Evolutionary conservation across 768 basidiomycete species (phyloP), one percentile per base, ranked within the genome.

Genomic region (Mycena venus): DNA sequence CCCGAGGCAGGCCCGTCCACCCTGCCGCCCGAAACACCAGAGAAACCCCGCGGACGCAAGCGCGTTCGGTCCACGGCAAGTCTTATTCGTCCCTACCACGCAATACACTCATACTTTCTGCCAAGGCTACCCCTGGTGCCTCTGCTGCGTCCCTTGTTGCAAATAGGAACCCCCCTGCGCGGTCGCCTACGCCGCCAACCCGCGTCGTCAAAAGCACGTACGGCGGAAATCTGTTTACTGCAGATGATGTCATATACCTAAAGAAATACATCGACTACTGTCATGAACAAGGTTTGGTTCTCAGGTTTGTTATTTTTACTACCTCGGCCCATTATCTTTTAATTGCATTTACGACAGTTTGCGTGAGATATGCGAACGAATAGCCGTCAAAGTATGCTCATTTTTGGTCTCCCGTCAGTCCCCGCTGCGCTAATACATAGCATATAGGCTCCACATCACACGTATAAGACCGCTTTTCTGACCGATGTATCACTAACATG

Each of bases 251-350:
- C 49, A 68, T 90, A 40, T 96, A 96, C 81, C 88, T 96, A 73
- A 95, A 95, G 79, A 93, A 91, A 80, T 96, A 96, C 80, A 96
- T 96, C 56, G 94, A 96, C 77, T 96, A 95, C 78, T 96, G 95
- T 79, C 95, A 95, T 78, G 94, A 96, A 68, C 93, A 96, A 81
- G 95, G 95, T 42, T 82, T 95, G 10, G 94, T 96, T 11, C 85
- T 96, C 53, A 95, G 93, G 93, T 93, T 67, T 55, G 83, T 63
- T 49, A 36, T 34, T 70, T 17, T 47, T 75, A 14, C 74, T 49
- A 29, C 5, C 4, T 9, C 5, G 11, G n/a, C 42, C 70, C 44
- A 38, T 23, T n/a, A n/a, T n/a, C n/a, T n/a, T n/a, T n/a, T 10
- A 32, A 27, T 49, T 58, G 25, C 42, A 23, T 68, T 10, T 53